Evolutionary conservation across 2,329 filamentous ascomycete genomes (phyloP), one percentile per base, ranked within the genome.

Genomic region (Ceratocystis cubensis): DNA sequence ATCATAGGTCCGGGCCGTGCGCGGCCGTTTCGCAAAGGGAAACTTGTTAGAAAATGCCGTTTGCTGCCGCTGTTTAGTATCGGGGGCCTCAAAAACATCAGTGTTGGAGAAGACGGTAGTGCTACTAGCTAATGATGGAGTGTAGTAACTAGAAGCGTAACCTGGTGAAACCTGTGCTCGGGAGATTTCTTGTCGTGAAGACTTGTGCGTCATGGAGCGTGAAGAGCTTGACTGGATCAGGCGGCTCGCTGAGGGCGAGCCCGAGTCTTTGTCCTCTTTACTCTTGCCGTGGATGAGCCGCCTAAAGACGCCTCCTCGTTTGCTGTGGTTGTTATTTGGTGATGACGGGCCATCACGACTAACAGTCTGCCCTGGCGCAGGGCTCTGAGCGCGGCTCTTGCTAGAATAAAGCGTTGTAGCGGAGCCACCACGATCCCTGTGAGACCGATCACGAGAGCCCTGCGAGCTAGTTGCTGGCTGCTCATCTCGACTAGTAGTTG

Each of bases 401-500:
- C 78, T 74, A 70, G 73, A 70, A 78, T 82, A 73, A 80, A 80
- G 72, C 62, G 72, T 77, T 53, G 74, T 72, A 37, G 73, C 72
- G 37, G 79, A 79, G 63, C 75, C 76, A 44, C 76, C 79, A 66
- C 80, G 80, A 68, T 86, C 85, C 73, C 82, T 84, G 72, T 76
- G 72, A 67, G 71, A 71, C 7, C 66, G 63, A 33, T 65, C 66
- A 2, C 66, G 63, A 7, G 59, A 30, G n/a, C 44, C 48, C 6
- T 48, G 45, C 1, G 17, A 25, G 4, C n/a, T 20, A 17, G 56
- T 41, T 22, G 63, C 41, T 5, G 13, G 37, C 41, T 59, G 41
- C 68, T 93, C 88, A 73, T 96, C 90, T 71, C 88, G 83, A 74
- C 88, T 92, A 66, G 85, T 81, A 13, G 84, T 81, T n/a, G 89